phyloP scores from a whole-genome alignment of 2,329 filamentous ascomycete genomes.

The Hypomyces perniciosus region DNA sequence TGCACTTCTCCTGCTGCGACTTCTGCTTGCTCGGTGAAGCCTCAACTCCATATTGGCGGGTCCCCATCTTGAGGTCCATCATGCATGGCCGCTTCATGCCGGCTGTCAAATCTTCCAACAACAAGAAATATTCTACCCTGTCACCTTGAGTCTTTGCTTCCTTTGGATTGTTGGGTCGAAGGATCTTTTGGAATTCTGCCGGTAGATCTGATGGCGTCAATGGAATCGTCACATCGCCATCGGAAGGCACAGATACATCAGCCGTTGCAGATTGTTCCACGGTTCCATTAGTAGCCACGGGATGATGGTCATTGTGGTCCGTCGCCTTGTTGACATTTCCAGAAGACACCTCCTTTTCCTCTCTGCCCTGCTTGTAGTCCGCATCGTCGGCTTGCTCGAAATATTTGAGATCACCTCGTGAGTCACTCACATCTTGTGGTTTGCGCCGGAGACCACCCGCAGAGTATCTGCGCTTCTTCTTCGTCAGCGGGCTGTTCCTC shows the following conservation, averaged over 20 bases:
- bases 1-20: slow-evolving; percentile 89
- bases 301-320: not conserved
- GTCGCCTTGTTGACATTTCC: not conserved
- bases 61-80: slow-evolving; percentile 98
- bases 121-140: slow-evolving; percentile 84
- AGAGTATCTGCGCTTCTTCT: slow-evolving; percentile 71
- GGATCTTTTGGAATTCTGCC: slow-evolving; percentile 36
- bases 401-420: slow-evolving; percentile 76
- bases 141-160: slow-evolving; percentile 61
- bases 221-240: slow-evolving; percentile 22
- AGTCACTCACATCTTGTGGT: slow-evolving; percentile 64
- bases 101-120: slow-evolving; percentile 90
- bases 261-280: not conserved
- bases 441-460: slow-evolving; percentile 74
- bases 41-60: slow-evolving; percentile 90
- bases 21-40: slow-evolving; percentile 86
- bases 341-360: slow-evolving; percentile 3
- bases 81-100: slow-evolving; percentile 97
- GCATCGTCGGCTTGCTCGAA: slow-evolving; percentile 85
- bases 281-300: not conserved
- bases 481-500: slow-evolving; percentile 34
- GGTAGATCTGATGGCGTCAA: slow-evolving; percentile 34
- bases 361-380: slow-evolving; percentile 57
- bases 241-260: slow-evolving; percentile 29
- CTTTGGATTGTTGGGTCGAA: slow-evolving; percentile 67